Evolutionary conservation across 83 land plant genomes (phyloP).

Genomic region (Diphasiastrum complanatum): DNA sequence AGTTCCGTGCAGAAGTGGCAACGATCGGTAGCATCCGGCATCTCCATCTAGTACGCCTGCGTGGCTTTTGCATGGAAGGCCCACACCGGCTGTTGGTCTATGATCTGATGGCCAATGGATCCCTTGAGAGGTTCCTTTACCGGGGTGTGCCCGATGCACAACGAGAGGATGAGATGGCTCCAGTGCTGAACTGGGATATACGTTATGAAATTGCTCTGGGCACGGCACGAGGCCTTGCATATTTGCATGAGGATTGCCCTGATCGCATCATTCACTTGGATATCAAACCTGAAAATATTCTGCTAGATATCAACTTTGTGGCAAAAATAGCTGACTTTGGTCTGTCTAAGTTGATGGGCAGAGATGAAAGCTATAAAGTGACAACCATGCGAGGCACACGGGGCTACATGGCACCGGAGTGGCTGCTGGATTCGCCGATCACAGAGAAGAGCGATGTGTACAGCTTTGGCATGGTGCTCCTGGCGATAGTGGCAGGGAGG

Average conservation of each 20-base stretch:
- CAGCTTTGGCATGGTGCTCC: conserved; percentile 15
- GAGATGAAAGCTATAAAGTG: conserved; percentile 5
- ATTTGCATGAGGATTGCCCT: conserved; percentile 5
- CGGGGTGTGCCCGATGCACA: background rate
- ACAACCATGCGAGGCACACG: conserved; percentile 15
- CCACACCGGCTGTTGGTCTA: background rate
- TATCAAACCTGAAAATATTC: conserved; percentile 7
- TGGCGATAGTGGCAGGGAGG: conserved; percentile 14
- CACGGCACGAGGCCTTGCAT: conserved; percentile 17
- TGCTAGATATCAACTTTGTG: conserved; percentile 5
- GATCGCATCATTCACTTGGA: conserved; percentile 5
- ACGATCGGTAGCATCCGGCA: conserved; percentile 10
- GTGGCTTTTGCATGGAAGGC: conserved; percentile 1
- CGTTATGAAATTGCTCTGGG: conserved; percentile 7
- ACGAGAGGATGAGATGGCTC: background rate
- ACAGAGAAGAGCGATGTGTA: conserved; percentile 11
- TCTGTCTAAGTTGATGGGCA: conserved; percentile 4
- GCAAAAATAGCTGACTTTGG: conserved; percentile 18
- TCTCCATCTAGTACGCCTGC: conserved; percentile 9
- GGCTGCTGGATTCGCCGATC: conserved; percentile 7
- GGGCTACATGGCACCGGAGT: conserved; percentile 23
- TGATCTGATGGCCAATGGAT: background rate
- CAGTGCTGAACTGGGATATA: conserved; percentile 1
- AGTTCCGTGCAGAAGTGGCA: background rate
- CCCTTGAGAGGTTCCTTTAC: conserved; percentile 5